A percentile compares a stretch with the other conserved stretches of the same genome.
These are phyloP conservation scores for Backusella morwellensis DNA, from an alignment of 192 early-diverging fungal genomes.

Conservation along the genomic window DNA sequence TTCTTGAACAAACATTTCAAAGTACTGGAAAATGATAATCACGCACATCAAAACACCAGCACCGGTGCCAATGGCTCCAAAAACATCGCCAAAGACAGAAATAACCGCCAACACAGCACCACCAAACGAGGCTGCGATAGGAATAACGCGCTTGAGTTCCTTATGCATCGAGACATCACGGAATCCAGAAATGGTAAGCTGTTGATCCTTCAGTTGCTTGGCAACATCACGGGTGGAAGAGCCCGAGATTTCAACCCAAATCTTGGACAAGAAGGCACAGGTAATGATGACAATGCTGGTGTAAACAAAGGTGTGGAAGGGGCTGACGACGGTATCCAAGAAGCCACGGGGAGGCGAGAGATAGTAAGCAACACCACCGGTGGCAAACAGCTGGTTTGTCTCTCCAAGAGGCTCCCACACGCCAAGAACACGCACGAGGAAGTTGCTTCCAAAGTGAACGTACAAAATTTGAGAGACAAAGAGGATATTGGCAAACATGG, in stretches of 20 bases:
- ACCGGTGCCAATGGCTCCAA: constrained; percentile 98
- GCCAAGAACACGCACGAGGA: constrained; percentile 89
- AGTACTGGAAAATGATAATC: constrained; percentile 67
- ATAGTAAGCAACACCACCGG: constrained; percentile 94
- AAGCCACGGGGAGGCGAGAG: constrained; percentile 92
- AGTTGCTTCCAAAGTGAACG: constrained; percentile 94
- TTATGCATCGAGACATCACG: constrained; percentile 97
- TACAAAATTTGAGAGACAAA: constrained; percentile 97
- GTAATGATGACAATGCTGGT: constrained; percentile 89
- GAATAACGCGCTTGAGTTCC: constrained; percentile 99
- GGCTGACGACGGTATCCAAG: constrained; percentile 78
- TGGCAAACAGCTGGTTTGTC: constrained; percentile 89
- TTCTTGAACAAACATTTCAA: constrained; percentile 97
- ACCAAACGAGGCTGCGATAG: constrained; percentile 95
- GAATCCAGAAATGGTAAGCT: constrained; percentile 90
- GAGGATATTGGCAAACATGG: constrained; percentile 93
- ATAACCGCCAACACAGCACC: constrained; percentile 96
- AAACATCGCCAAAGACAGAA: constrained; percentile 93
- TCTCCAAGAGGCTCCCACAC: constrained; percentile 97
- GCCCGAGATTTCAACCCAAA: constrained; percentile 98
- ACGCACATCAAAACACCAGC: constrained; percentile 98
- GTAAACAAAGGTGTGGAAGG: constrained; percentile 94
- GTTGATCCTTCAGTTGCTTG: constrained; percentile 95
- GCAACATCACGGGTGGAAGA: constrained; percentile 98
- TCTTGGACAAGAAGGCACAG: constrained; percentile 95